These are phyloP conservation scores for Annona cherimola DNA, from an alignment of 164 flowering plant genomes.

Conservation along the genomic window DNA sequence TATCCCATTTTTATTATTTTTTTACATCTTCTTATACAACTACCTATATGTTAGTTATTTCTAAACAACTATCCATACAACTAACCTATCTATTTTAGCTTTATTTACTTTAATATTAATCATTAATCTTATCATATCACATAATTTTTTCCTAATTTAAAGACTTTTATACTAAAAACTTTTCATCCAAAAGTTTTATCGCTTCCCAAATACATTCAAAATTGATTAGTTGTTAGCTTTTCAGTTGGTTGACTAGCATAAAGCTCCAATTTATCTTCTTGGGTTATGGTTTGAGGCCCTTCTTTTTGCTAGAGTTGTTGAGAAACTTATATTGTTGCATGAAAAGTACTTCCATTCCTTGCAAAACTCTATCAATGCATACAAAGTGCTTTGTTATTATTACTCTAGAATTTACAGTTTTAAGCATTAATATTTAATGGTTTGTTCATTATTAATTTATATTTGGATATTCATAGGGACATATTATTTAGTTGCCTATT, in stretches of 20 bases:
- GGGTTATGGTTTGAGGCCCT: not conserved
- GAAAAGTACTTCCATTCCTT: not conserved
- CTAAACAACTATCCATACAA: no score
- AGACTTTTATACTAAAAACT: no score
- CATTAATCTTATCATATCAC: no score
- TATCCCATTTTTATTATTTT: no score
- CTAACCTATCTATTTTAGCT: no score
- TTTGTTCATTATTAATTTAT: slow-evolving; percentile 11
- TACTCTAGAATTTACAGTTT: not conserved
- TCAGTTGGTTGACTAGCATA: not conserved
- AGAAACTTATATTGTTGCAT: not conserved
- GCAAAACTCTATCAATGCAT: not conserved
- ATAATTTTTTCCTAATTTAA: no score
- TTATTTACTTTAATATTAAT: no score
- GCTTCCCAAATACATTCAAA: no score
- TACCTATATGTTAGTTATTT: no score
- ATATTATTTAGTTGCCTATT: slow-evolving; percentile 72
- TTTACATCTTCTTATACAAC: no score
- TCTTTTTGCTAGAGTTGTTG: not conserved
- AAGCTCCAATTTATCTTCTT: not conserved
- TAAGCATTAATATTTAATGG: not conserved
- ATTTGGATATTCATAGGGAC: slow-evolving; percentile 47
- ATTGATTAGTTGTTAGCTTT: not conserved
- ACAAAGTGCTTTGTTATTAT: not conserved
- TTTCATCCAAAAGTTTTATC: no score